Conservation (phyloP, 352 stramenopile species). For the Blastocystis hominis region DNA sequence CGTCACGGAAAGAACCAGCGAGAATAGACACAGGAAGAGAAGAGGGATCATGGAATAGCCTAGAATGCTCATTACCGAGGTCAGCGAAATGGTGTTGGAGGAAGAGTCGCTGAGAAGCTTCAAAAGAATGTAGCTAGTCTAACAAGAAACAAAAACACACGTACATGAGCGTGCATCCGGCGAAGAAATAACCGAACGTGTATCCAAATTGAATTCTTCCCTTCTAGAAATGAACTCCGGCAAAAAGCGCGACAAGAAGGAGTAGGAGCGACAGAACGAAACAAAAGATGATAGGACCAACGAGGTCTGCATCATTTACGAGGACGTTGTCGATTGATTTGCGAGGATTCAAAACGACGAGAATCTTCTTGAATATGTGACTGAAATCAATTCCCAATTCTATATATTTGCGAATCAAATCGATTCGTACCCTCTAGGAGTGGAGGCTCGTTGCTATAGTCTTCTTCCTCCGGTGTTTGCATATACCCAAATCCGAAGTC, state of each 20-base stretch:
- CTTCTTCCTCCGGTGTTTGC: conserved; percentile 40
- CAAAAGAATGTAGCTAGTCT: conserved; percentile 29
- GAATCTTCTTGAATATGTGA: conserved; percentile 54
- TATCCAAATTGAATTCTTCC: conserved; percentile 45
- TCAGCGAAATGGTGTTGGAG: conserved; percentile 14
- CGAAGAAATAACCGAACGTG: conserved; percentile 48
- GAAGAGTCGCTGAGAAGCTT: conserved; percentile 22
- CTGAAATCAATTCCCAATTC: conserved; percentile 57
- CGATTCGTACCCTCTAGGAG: conserved; percentile 20
- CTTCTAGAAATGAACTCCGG: not conserved
- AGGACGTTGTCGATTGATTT: conserved; percentile 19
- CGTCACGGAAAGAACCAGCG: not conserved
- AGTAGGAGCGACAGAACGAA: conserved; percentile 12
- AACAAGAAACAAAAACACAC: not conserved
- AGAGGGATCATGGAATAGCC: conserved; percentile 49
- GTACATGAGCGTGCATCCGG: conserved; percentile 28
- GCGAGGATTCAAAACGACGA: conserved; percentile 34
- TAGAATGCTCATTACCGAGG: conserved; percentile 33
- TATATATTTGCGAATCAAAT: not conserved
- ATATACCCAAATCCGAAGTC: conserved; percentile 56
- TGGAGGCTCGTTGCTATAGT: conserved; percentile 50
- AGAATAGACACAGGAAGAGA: not conserved
- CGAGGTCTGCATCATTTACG: conserved; percentile 15
- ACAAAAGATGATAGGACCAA: conserved; percentile 32
- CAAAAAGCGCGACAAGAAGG: not conserved